Conservation (phyloP, 805 yeast genomes). For the Wickerhamiella vanderwaltii region DNA sequence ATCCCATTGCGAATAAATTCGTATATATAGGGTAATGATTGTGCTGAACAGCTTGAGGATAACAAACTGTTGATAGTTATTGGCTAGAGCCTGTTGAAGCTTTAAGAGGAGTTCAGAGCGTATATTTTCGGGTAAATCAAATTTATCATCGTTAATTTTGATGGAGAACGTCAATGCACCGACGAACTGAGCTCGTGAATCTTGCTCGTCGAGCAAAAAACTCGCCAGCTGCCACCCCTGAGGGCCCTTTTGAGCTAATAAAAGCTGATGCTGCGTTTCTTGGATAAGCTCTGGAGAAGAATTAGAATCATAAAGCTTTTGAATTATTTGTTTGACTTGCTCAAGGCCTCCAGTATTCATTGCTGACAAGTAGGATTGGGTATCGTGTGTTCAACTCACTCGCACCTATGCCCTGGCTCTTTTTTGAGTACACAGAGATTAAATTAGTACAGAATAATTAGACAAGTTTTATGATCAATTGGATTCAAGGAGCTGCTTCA, state of each 20-base stretch:
- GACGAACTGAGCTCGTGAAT: conserved; percentile 42
- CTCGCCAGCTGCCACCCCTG: conserved; percentile 50
- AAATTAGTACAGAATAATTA: too few relatives aligned
- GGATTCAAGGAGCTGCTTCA: too few relatives aligned
- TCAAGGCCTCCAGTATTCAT: conserved; percentile 9
- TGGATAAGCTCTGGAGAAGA: conserved; percentile 13
- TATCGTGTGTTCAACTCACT: too few relatives aligned
- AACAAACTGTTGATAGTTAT: conserved; percentile 30
- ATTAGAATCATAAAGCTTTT: conserved; percentile 16
- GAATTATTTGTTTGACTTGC: conserved; percentile 14
- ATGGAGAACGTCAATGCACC: conserved; percentile 76
- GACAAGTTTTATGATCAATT: too few relatives aligned
- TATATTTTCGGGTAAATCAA: conserved; percentile 7
- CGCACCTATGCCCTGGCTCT: too few relatives aligned
- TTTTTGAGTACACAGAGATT: too few relatives aligned
- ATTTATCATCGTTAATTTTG: conserved; percentile 15
- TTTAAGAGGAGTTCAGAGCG: conserved; percentile 18
- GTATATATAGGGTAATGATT: conserved; percentile 37
- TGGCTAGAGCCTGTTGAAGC: conserved; percentile 14
- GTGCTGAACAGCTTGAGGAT: conserved; percentile 47
- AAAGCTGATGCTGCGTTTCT: conserved; percentile 41
- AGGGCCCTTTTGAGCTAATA: conserved; percentile 43
- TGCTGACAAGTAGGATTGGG: too few relatives aligned
- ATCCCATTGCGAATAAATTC: conserved; percentile 30
- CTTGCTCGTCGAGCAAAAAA: conserved; percentile 31